Conservation (phyloP, 768 basidiomycete genomes). For the Suillus americanus region DNA sequence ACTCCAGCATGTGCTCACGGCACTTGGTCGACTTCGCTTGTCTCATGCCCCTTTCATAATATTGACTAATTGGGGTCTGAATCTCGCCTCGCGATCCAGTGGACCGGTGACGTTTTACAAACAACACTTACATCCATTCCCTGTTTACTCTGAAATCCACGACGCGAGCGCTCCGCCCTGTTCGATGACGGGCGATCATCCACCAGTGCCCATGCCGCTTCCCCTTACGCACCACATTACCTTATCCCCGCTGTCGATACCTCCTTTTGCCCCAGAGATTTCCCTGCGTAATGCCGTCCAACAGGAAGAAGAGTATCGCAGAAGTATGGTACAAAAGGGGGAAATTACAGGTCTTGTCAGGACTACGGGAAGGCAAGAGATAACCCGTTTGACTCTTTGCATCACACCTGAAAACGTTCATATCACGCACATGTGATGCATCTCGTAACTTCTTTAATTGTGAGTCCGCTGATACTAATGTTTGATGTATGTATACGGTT, state of each 20-base stretch:
- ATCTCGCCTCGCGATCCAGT: constrained; percentile 20
- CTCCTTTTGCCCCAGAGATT: constrained; percentile 10
- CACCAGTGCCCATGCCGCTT: constrained; percentile 15
- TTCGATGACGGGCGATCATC: constrained; percentile 3
- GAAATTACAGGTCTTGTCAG: constrained; percentile 29
- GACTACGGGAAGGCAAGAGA: constrained; percentile 22
- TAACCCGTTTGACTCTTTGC: constrained; percentile 22
- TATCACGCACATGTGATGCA: constrained; percentile 2
- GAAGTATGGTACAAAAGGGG: constrained; percentile 16
- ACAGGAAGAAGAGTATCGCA: constrained; percentile 20
- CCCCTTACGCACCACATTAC: constrained; percentile 42
- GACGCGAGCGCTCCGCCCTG: background rate
- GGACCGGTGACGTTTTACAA: constrained; percentile 35
- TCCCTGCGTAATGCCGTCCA: constrained; percentile 16
- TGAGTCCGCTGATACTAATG: background rate
- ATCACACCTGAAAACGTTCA: constrained; percentile 22
- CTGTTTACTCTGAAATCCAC: constrained; percentile 24
- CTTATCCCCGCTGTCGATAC: constrained; percentile 27
- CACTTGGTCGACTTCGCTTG: constrained; percentile 47
- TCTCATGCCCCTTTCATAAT: constrained; percentile 51
- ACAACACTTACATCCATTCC: constrained; percentile 54
- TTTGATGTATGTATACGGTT: background rate
- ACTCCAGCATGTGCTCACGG: constrained; percentile 46
- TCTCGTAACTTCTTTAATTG: background rate
- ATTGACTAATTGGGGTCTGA: constrained; percentile 65